Evolutionary conservation across 495 filamentous ascomycete genomes (phyloP), one percentile per base, ranked within the genome.

Genomic region (Penicillium simplicissimum): DNA sequence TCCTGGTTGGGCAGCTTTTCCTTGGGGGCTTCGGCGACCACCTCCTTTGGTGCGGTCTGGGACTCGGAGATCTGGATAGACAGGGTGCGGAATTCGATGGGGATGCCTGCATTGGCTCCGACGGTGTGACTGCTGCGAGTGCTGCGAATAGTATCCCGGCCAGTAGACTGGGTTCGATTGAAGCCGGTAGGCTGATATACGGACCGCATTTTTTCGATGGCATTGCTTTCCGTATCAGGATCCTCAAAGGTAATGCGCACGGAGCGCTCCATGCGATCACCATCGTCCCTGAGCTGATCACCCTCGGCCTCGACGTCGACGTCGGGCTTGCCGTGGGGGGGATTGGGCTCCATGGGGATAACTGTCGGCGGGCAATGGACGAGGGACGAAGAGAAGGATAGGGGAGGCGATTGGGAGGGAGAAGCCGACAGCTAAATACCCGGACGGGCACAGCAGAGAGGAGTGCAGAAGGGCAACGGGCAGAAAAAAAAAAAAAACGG

Each of bases 11-110:
- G 65, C 23, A 68, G 54, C 47, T 73, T 75, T 42, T 72, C 66
- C 61, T 70, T 69, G 33, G 63, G 47, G 4, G 55, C 36, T 5
- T 67, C 59, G 17, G 55, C 38, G 25, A 58, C 31, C 0, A 57
- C 53, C 25, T 72, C 62, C 35, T 74, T 66, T n/a, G 75, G 62
- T 13, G 60, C 67, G 42, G 59, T 67, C 60, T 78, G 69, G 5
- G 78, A 74, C 49, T 79, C 75, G 10, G 78, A 76, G 37, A 82
- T 71, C 47, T 80, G 77, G 52, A 81, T 72, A 9, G 77, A 80
- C 28, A 82, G 66, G 8, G 76, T 77, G 17, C 79, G 79, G 55
- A 79, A 82, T 49, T 77, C 77, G 53, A 80, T 79, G 1, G 73
- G 79, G 21, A 81, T 55, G 8, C 67, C 72, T 19, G 67, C 57